Evolutionary conservation across 2,329 filamentous ascomycete genomes (phyloP).

Genomic region (Diaporthe sp.): DNA sequence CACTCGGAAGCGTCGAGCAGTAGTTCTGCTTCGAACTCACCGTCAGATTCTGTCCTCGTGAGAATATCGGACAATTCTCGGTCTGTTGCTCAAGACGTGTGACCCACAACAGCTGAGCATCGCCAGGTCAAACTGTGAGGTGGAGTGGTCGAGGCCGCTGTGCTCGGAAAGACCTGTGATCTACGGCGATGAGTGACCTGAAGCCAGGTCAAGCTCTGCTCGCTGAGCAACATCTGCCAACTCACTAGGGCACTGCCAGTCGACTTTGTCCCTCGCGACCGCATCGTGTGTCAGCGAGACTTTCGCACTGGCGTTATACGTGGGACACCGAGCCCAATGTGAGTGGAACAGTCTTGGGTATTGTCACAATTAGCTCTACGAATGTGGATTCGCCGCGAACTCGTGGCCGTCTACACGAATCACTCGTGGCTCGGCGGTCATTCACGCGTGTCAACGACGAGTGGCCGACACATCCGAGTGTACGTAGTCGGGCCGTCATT

Average conservation of each 20-base stretch:
- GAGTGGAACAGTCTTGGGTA: not conserved
- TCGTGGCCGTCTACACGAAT: not conserved
- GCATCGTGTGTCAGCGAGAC: not conserved
- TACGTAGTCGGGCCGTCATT: not conserved
- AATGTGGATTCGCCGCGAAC: conserved; percentile 1
- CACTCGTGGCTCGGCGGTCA: conserved; percentile 23
- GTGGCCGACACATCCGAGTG: not conserved
- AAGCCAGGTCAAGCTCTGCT: not conserved
- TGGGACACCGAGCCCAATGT: not conserved
- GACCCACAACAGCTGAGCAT: not conserved
- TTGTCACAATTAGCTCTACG: conserved; percentile 2
- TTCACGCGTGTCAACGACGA: not conserved
- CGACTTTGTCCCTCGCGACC: not conserved
- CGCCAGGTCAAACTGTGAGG: conserved; percentile 1
- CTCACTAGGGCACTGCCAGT: too few relatives aligned
- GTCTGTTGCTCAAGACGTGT: not conserved
- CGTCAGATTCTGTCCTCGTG: not conserved
- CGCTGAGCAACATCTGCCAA: not conserved
- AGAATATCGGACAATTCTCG: not conserved
- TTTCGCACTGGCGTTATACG: not conserved
- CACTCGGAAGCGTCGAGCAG: conserved; percentile 10
- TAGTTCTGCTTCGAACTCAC: conserved; percentile 8
- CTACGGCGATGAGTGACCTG: not conserved
- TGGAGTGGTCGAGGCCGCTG: not conserved
- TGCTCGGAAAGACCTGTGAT: not conserved